These are phyloP conservation scores for Phragmites australis DNA, from an alignment of 176 grass and related monocot species.

Conservation along the genomic window DNA sequence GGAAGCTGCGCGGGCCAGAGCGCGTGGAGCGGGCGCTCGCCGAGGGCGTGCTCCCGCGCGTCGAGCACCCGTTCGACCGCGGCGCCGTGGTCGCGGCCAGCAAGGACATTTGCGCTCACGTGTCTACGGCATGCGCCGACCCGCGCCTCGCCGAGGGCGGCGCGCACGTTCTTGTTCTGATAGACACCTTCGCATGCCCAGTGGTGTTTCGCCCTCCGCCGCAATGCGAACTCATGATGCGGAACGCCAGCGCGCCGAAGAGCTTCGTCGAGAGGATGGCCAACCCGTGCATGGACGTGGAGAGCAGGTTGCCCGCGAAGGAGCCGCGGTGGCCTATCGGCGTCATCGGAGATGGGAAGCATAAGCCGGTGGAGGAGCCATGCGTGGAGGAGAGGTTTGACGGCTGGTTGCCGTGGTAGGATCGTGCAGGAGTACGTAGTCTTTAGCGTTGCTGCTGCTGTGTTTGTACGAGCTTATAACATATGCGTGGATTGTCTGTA, in stretches of 20 bases:
- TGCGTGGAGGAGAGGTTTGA: no score
- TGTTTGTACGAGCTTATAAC: no score
- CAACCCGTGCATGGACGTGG: neutral
- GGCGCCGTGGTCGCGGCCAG: neutral
- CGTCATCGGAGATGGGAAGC: no score
- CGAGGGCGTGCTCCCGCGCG: neutral
- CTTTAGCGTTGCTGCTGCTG: no score
- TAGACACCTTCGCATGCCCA: slow-evolving; percentile 18
- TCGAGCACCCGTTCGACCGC: slow-evolving; percentile 25
- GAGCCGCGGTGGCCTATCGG: neutral
- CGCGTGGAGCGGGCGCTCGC: neutral
- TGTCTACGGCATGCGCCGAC: slow-evolving; percentile 21
- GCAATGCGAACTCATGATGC: neutral
- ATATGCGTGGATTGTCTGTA: no score
- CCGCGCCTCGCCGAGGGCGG: neutral
- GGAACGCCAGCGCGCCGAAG: neutral
- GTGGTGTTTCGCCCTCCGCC: neutral
- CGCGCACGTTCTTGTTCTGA: neutral
- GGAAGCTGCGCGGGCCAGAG: neutral
- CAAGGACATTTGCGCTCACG: neutral
- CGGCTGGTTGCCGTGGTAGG: no score
- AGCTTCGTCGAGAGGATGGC: neutral
- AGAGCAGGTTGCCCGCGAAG: neutral
- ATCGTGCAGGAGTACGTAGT: no score
- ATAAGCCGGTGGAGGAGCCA: no score